These are phyloP conservation scores for Alternaria conjuncta DNA, from an alignment of 2,329 filamentous ascomycete genomes.

Conservation along the genomic window DNA sequence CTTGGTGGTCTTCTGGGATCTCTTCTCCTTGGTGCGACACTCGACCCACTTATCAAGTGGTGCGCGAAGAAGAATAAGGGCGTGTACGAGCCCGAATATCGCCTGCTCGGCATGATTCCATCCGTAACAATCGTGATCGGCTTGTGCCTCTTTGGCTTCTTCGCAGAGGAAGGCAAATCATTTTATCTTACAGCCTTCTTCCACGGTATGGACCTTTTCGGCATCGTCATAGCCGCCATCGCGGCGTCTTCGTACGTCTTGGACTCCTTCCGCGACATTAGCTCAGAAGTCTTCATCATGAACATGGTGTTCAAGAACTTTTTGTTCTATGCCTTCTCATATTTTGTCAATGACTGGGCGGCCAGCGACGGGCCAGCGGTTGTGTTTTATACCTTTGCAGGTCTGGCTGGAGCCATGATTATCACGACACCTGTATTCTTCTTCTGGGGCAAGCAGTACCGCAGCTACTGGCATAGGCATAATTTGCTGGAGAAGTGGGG, in stretches of 20 bases:
- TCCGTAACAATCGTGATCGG: slow-evolving; percentile 45
- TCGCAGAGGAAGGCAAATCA: slow-evolving; percentile 28
- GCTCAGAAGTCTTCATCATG: slow-evolving; percentile 53
- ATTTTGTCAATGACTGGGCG: slow-evolving; percentile 55
- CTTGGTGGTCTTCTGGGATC: slow-evolving; percentile 46
- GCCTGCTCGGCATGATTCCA: slow-evolving; percentile 48
- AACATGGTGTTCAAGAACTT: slow-evolving; percentile 56
- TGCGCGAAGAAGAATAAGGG: slow-evolving; percentile 58
- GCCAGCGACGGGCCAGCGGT: slow-evolving; percentile 40
- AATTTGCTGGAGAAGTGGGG: slow-evolving; percentile 43
- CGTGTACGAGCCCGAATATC: slow-evolving; percentile 63
- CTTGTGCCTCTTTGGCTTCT: slow-evolving; percentile 50
- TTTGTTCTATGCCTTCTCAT: slow-evolving; percentile 52
- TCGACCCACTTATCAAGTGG: slow-evolving; percentile 50
- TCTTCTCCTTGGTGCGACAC: slow-evolving; percentile 25
- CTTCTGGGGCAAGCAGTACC: slow-evolving; percentile 45
- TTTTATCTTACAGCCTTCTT: slow-evolving; percentile 43
- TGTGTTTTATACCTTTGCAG: slow-evolving; percentile 51
- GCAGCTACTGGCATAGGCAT: slow-evolving; percentile 44
- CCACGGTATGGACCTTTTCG: slow-evolving; percentile 44
- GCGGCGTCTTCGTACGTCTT: slow-evolving; percentile 47
- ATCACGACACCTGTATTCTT: slow-evolving; percentile 41
- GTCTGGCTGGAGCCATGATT: slow-evolving; percentile 29
- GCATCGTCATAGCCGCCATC: slow-evolving; percentile 42
- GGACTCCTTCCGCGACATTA: slow-evolving; percentile 51